Evolutionary conservation across 768 basidiomycete genomes (phyloP), one percentile per base, ranked within the genome.

Genomic region (Leccinum uliginosum): DNA sequence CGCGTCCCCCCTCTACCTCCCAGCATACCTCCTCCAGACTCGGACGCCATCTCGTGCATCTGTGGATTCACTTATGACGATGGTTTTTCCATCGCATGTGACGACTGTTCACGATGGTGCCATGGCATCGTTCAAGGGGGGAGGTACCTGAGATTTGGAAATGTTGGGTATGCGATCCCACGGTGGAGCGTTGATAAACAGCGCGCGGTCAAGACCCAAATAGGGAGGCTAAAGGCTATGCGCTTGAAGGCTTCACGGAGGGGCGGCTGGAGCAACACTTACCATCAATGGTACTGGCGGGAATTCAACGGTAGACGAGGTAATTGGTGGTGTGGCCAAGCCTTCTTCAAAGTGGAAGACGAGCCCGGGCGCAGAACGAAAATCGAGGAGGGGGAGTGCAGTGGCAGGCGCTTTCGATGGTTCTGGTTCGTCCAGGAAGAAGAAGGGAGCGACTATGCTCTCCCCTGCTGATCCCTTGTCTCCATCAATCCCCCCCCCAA

Each of bases 71-170:
- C 78, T 47, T 78, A 83, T 65, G 92, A 92, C 71, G 91, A 92
- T 68, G 91, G 91, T 21, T 90, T 87, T 69, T 87, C 85, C 10
- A 89, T 94, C 59, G 89, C 87, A 10, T 95, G 93, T 73, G 93
- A 94, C 69, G 68, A 75, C 50, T 95, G 93, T 67, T 80, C 79
- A 21, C 80, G 86, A 38, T 94, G 93, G 91, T 87, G 86, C 62
- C 93, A 95, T 73, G 81, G 76, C 48, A 85, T 89, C 59, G 73
- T 76, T 12, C 72, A 79, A 52, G 80, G 76, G n/a, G n/a, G 7
- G 62, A 72, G 45, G 85, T 89, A 0, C 87, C 89, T 1, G 90
- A 93, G 48, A 81, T 85, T 55, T 93, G 89, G 78, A 71, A 73
- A 23, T 97, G 93, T 71, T 89, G 89, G 80, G 65, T 76, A 6